Evolutionary conservation across 2,329 filamentous ascomycete genomes (phyloP), one percentile per base, ranked within the genome.

Genomic region (Calonectria ilicicola): DNA sequence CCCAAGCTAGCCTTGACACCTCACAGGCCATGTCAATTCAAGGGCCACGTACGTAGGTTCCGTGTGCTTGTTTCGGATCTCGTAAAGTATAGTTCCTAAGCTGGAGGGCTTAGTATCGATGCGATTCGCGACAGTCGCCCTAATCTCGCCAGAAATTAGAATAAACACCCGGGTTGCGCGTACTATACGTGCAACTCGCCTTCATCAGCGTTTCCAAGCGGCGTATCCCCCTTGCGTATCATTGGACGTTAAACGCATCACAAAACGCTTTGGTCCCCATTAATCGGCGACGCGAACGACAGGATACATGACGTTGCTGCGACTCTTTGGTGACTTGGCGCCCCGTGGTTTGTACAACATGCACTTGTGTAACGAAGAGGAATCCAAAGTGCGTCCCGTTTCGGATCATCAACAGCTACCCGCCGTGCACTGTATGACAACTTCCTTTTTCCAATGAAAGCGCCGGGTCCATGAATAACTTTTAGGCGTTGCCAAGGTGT

Each of bases 241-340:
- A 26, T 38, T 14, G 32, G 53, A 40, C 53, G 21, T 35, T 60
- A 40, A 32, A 60, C 38, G 40, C 26, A 35, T 69, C 66, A 44
- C 66, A 46, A 69, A 69, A 69, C 58, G 35, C 46, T 53, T 53
- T 53, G 23, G 56, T 27, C 23, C 27, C 21, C 66, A 32, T 56
- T 26, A 51, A 44, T 64, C 56, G 46, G 56, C 51, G 46, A 63
- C 58, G 32, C 38, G 44, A 46, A 69, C 42, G 42, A 27, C 56
- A 32, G 65, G 17, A 26, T 35, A 29, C 56, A 42, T 49, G 53
- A 60, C 40, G 53, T 40, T 40, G 53, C 32, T 60, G 35, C 53
- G 21, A 40, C 35, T 40, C 21, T 9, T 10, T 14, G 9, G n/a
- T 26, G n/a, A 19, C 32, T 58, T 40, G 6, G 32, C 27, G 32